Base-by-base conservation (phyloP, 805 yeast genomes). In the Candida ascalaphidarum region DNA sequence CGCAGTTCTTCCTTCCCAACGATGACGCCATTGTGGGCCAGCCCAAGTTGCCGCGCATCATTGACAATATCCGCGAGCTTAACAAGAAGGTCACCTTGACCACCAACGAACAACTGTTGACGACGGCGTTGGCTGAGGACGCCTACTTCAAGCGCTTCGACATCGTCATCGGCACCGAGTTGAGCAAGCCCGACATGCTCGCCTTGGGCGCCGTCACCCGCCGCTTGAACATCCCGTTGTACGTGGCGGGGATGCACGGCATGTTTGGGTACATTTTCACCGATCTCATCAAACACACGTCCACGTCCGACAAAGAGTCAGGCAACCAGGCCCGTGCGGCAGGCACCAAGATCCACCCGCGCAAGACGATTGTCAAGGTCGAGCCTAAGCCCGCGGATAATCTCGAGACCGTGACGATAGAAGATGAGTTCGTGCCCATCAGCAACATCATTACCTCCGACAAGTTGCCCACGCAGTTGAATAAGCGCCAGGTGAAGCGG, bases 211-310 rank as follows among this genome's bases (percentile, higher is more conserved):
- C 40, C 0, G 50, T 67, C 19, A 67, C 88, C 6, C 69, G 96
- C 39, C 28, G 43, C 3, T 55, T 65, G 12, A 60, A 62, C 17
- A 67, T 77, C 12, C 83, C 95, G 3, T 61, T 92, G 17, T 85
- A 81, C 48, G 65, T 71, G 11, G 58, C 82, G 1, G 79, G 77
- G 0, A 46, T 75, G 2, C 80, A 80, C 50, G 99, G 98, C 0
- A 58, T 88, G 46, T 85, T 71, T 49, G 95, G 95, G 2, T 82
- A 73, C 44, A 68, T 84, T 1, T 79, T 88, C 47, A 74, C 76
- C 3, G 99, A 92, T 52, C 62, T 89, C 35, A 70, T 84, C 8
- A 50, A 61, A 26, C 85, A 83, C 52, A 61, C 64, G 18, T 65
- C 83, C 2, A 56, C 53, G 3, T 66, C 70, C 26, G 75, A 71